These are phyloP conservation scores for Phytopythium cucurbitacearum DNA, from an alignment of 352 stramenopile species.

Conservation along the genomic window DNA sequence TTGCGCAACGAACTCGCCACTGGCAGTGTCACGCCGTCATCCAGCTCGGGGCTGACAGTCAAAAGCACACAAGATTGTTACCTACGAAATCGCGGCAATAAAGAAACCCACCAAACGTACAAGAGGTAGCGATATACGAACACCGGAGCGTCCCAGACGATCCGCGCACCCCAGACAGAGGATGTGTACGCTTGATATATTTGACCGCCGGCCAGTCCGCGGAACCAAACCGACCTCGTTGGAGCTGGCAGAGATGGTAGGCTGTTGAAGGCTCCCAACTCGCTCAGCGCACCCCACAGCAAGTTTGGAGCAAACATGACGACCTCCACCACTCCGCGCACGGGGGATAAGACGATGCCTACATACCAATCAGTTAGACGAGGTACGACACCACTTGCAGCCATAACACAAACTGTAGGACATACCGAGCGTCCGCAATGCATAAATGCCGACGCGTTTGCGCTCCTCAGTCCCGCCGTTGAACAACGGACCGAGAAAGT, in stretches of 20 bases:
- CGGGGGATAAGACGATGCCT: slow-evolving; percentile 51
- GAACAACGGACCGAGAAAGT: slow-evolving; percentile 64
- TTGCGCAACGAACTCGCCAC: slow-evolving; percentile 69
- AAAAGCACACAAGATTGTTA: slow-evolving; percentile 6
- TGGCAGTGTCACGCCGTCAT: slow-evolving; percentile 43
- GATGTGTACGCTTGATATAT: slow-evolving; percentile 45
- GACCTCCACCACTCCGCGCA: slow-evolving; percentile 46
- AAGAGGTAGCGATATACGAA: slow-evolving; percentile 74
- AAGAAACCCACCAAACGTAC: slow-evolving; percentile 24
- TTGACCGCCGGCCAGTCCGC: slow-evolving; percentile 46
- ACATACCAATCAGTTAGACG: not conserved
- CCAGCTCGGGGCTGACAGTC: slow-evolving; percentile 42
- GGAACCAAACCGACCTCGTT: slow-evolving; percentile 44
- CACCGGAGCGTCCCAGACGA: slow-evolving; percentile 69
- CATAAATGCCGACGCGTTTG: slow-evolving; percentile 56
- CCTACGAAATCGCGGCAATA: not conserved
- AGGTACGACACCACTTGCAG: not conserved
- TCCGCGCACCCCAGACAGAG: slow-evolving; percentile 34
- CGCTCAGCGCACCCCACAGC: slow-evolving; percentile 38
- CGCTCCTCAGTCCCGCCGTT: slow-evolving; percentile 42
- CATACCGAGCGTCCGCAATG: slow-evolving; percentile 44
- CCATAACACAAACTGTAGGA: not conserved
- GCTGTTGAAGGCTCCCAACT: slow-evolving; percentile 22
- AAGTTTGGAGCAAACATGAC: slow-evolving; percentile 43
- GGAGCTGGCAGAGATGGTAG: slow-evolving; percentile 24